Conservation (phyloP, 2,329 filamentous ascomycete species). For the Seiridium cupressi region DNA sequence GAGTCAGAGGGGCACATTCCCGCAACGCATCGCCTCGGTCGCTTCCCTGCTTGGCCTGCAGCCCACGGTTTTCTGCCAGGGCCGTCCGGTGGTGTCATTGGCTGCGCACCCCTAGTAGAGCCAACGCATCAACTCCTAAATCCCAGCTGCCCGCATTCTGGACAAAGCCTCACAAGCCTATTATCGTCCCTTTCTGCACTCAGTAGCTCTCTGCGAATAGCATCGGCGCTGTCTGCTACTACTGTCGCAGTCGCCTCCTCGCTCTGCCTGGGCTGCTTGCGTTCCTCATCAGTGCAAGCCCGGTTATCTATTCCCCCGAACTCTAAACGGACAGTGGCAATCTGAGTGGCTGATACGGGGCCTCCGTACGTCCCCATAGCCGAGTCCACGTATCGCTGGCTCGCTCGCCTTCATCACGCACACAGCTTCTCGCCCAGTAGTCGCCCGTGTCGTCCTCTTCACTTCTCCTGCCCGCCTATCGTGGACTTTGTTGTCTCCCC, state of each 20-base stretch:
- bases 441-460: slow-evolving; percentile 4
- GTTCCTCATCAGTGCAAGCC: no score
- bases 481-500: slow-evolving; percentile 1
- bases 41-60: slow-evolving; percentile 9
- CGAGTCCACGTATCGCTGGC: not conserved
- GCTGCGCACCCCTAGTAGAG: not conserved
- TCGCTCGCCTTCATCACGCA: not conserved
- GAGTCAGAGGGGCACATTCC: not conserved
- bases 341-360: slow-evolving; percentile 1
- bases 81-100: slow-evolving; percentile 3
- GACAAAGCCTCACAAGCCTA: slow-evolving; percentile 21
- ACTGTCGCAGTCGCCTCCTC: not conserved
- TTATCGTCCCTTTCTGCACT: not conserved
- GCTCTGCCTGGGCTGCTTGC: no score
- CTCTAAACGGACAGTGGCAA: not conserved
- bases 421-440: not conserved
- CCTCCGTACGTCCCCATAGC: slow-evolving; percentile 1
- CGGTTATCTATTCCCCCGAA: not conserved
- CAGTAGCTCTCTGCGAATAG: not conserved
- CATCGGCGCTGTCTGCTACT: not conserved
- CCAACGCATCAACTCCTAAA: slow-evolving; percentile 10
- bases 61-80: slow-evolving; percentile 8
- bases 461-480: not conserved
- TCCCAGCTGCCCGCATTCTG: slow-evolving; percentile 6
- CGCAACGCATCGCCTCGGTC: not conserved